These are phyloP conservation scores for Brassica cretica DNA, from an alignment of 345 rosid genomes.

Conservation along the genomic window DNA sequence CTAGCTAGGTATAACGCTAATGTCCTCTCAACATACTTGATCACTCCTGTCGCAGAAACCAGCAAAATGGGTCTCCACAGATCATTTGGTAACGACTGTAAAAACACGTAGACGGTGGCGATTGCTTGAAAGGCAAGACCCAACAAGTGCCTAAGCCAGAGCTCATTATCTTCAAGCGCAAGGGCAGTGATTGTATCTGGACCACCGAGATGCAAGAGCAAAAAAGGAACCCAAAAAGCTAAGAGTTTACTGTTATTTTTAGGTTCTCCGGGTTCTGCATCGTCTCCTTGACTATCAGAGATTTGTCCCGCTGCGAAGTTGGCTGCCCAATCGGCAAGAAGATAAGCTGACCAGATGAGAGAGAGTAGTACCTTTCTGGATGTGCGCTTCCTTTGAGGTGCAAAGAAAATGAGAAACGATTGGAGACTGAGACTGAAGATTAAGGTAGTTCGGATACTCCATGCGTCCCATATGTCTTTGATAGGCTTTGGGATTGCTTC, in stretches of 20 bases:
- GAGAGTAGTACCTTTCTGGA: neutral
- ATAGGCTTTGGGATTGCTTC: slow-evolving; percentile 17
- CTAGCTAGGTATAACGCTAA: slow-evolving; percentile 44
- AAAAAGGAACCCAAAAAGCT: slow-evolving; percentile 44
- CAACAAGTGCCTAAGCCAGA: slow-evolving; percentile 43
- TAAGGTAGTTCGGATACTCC: slow-evolving; percentile 34
- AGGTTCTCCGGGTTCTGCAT: slow-evolving; percentile 8
- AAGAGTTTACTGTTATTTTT: neutral
- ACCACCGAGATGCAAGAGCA: slow-evolving; percentile 48
- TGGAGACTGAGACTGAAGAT: slow-evolving; percentile 42
- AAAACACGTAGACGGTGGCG: slow-evolving; percentile 30
- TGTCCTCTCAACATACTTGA: slow-evolving; percentile 53
- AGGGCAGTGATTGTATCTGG: slow-evolving; percentile 51
- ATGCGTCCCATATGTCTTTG: slow-evolving; percentile 31
- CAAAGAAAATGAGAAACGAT: slow-evolving; percentile 37
- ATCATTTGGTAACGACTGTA: slow-evolving; percentile 15
- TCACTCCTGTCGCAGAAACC: slow-evolving; percentile 31
- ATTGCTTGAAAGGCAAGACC: slow-evolving; percentile 33
- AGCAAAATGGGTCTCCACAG: slow-evolving; percentile 23
- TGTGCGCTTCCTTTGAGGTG: slow-evolving; percentile 32
- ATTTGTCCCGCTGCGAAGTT: slow-evolving; percentile 34
- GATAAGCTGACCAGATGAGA: slow-evolving; percentile 40
- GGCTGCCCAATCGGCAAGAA: slow-evolving; percentile 39
- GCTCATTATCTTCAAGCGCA: slow-evolving; percentile 44
- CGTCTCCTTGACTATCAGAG: slow-evolving; percentile 36